A percentile compares a stretch with the other conserved stretches of the same genome.
Evolutionary conservation across 441 rosid genomes (phyloP).

Genomic region (Isatis lusitanica): DNA sequence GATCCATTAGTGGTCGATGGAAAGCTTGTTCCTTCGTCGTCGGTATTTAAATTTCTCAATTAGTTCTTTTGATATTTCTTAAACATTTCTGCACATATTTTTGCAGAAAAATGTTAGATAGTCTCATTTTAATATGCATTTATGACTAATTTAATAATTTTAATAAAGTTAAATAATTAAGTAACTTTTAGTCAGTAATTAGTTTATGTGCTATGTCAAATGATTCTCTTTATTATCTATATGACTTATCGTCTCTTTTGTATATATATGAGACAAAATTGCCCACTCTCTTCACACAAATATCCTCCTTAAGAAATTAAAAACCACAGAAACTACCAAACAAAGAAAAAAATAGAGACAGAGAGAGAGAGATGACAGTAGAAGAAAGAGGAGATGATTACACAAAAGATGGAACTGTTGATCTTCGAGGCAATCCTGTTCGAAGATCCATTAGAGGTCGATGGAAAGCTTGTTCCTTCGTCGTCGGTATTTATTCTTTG

Average conservation of each 20-base stretch:
- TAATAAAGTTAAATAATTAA: background rate
- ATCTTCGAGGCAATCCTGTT: slow-evolving; percentile 68
- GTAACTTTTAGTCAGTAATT: background rate
- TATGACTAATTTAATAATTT: too few species aligned
- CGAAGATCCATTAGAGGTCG: slow-evolving; percentile 67
- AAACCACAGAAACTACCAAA: too few species aligned
- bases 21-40: slow-evolving; percentile 65
- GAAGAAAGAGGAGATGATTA: slow-evolving; percentile 48
- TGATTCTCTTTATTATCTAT: background rate
- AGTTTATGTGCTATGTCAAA: background rate
- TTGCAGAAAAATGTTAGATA: too few species aligned
- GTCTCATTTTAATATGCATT: too few species aligned
- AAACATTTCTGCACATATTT: too few species aligned
- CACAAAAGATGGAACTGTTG: slow-evolving; percentile 78
- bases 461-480: slow-evolving; percentile 69
- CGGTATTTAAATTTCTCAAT: slow-evolving; percentile 37
- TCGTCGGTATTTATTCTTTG: slow-evolving; percentile 43
- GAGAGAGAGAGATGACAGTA: slow-evolving; percentile 11
- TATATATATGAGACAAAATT: background rate
- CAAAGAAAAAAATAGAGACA: background rate
- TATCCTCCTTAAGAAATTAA: too few species aligned
- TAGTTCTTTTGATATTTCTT: background rate
- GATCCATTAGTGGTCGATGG: slow-evolving; percentile 74
- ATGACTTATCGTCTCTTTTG: background rate
- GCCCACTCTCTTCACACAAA: background rate